These are phyloP conservation scores for Phycomyces nitens DNA, from an alignment of 192 early-diverging fungal species.

Conservation along the genomic window DNA sequence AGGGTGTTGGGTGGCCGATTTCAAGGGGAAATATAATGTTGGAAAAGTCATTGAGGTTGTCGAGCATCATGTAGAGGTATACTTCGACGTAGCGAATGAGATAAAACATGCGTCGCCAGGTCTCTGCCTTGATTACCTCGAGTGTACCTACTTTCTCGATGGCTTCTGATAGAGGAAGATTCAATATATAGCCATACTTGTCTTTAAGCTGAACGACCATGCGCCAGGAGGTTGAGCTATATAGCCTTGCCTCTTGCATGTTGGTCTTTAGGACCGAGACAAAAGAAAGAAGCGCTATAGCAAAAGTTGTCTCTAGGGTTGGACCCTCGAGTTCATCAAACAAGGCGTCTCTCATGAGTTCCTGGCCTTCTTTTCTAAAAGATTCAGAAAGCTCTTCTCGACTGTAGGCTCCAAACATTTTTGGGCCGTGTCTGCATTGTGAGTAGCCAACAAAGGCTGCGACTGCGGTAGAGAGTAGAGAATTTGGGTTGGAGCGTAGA, in stretches of 20 bases:
- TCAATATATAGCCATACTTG: conserved; percentile 7
- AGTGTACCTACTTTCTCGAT: background rate
- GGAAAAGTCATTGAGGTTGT: conserved; percentile 1
- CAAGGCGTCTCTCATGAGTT: conserved; percentile 7
- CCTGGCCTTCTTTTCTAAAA: background rate
- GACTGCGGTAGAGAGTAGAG: conserved; percentile 7
- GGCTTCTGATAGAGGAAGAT: background rate
- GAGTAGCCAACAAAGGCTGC: background rate
- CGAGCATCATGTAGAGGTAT: conserved; percentile 12
- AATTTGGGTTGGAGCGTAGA: conserved; percentile 5
- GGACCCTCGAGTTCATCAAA: conserved; percentile 2
- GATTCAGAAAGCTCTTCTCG: conserved; percentile 4
- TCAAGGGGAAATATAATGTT: conserved; percentile 1
- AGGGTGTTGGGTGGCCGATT: conserved; percentile 10
- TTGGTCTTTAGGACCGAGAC: background rate
- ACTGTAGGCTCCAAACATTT: background rate
- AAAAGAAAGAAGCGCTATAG: conserved; percentile 1
- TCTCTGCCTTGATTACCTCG: conserved; percentile 8
- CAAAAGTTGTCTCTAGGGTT: conserved; percentile 7
- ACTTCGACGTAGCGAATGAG: conserved; percentile 16
- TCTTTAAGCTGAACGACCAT: conserved; percentile 21
- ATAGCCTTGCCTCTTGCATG: conserved; percentile 11
- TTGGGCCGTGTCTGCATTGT: conserved; percentile 7
- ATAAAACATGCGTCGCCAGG: conserved; percentile 24
- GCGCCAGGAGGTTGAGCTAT: conserved; percentile 16